Evolutionary conservation across 2,329 filamentous ascomycete species (phyloP).

Genomic region (Conoideocrella luteorostrata): DNA sequence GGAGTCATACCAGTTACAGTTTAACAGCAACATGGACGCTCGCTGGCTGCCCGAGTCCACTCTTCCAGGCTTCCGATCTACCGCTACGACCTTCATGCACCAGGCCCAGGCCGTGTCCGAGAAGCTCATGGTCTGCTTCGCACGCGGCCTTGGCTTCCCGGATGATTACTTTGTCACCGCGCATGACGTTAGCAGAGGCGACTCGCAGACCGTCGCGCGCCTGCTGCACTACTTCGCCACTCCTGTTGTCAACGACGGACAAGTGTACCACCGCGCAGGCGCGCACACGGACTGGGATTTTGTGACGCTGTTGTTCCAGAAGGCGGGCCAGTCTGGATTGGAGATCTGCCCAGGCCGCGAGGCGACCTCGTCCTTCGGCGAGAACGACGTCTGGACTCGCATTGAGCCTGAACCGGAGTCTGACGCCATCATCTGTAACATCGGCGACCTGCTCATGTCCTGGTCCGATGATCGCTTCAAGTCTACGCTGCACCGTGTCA

Average conservation of each 20-base stretch:
- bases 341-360: constrained; percentile 61
- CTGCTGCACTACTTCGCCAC: constrained; percentile 51
- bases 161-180: constrained; percentile 50
- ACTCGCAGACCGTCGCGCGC: constrained; percentile 49
- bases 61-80: constrained; percentile 41
- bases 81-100: constrained; percentile 46
- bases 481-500: constrained; percentile 58
- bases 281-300: constrained; percentile 60
- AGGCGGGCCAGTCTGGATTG: constrained; percentile 51
- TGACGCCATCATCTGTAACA: constrained; percentile 51
- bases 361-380: constrained; percentile 50
- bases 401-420: constrained; percentile 47
- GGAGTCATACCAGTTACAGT: constrained; percentile 58
- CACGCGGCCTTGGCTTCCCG: constrained; percentile 47
- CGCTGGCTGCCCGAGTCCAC: constrained; percentile 43
- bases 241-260: constrained; percentile 25
- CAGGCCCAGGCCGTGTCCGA: constrained; percentile 46
- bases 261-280: constrained; percentile 52
- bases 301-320: constrained; percentile 49
- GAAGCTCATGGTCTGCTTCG: constrained; percentile 52
- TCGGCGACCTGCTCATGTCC: constrained; percentile 60
- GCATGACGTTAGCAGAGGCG: constrained; percentile 42
- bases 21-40: constrained; percentile 46
- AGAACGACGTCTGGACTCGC: constrained; percentile 56
- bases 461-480: constrained; percentile 65